phyloP scores from a whole-genome alignment of 768 basidiomycete genomes.

The Mycena leptocephala region DNA sequence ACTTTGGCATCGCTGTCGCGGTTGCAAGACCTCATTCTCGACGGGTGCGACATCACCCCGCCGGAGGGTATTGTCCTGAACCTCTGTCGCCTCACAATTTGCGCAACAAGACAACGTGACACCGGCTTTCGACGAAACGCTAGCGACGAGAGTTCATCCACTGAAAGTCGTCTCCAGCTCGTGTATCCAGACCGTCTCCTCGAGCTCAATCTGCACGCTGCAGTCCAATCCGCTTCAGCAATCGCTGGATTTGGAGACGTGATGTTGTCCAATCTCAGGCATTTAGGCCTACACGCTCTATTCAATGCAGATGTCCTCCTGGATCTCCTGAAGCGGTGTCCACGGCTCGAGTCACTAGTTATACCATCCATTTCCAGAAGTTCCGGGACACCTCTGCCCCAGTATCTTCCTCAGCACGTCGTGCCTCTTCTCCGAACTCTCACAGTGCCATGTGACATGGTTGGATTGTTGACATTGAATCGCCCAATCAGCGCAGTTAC shows the following conservation, averaged over 20 bases:
- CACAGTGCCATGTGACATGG: background rate
- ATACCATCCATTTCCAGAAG: background rate
- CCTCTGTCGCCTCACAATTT: background rate
- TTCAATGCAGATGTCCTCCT: background rate
- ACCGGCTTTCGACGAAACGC: background rate
- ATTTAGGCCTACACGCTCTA: background rate
- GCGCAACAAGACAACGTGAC: no score
- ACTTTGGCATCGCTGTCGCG: background rate
- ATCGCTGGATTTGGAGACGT: background rate
- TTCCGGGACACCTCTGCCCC: no score
- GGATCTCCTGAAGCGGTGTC: background rate
- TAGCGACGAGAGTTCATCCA: background rate
- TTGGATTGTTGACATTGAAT: background rate
- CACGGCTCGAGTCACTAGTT: background rate
- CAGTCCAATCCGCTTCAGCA: background rate
- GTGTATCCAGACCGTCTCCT: background rate
- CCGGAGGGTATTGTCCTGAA: background rate
- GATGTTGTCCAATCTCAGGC: background rate
- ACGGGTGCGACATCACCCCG: background rate
- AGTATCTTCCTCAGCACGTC: background rate
- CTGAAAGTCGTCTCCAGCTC: background rate
- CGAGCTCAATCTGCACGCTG: background rate
- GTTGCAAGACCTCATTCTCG: background rate
- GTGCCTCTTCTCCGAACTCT: background rate
- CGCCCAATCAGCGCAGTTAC: background rate